Conservation (phyloP, 1,139 yeast species). For the Hansenula sp. region DNA sequence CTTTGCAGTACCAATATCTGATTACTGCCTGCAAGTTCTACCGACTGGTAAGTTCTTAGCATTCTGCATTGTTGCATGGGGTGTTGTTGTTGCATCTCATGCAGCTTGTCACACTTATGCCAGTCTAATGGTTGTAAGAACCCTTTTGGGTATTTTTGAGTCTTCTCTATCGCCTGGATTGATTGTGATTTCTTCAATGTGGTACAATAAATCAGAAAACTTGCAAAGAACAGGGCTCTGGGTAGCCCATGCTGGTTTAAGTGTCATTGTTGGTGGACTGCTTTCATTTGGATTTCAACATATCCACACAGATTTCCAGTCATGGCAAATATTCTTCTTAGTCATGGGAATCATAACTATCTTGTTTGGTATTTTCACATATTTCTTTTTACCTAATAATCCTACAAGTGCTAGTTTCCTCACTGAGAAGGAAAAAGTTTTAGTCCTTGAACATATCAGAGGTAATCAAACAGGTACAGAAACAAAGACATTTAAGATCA, state of each 20-base stretch:
- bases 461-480: constrained; percentile 48
- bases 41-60: constrained; percentile 47
- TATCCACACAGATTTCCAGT: constrained; percentile 20
- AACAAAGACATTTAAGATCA: constrained; percentile 42
- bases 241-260: constrained; percentile 47
- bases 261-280: constrained; percentile 42
- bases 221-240: constrained; percentile 41
- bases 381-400: constrained; percentile 41
- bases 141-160: constrained; percentile 48
- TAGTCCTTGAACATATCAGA: constrained; percentile 44
- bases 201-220: constrained; percentile 42
- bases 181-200: constrained; percentile 46
- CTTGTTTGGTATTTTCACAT: constrained; percentile 40
- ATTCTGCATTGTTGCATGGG: constrained; percentile 40
- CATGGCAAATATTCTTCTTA: constrained; percentile 43
- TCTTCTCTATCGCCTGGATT: constrained; percentile 48
- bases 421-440: constrained; percentile 41
- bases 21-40: constrained; percentile 40
- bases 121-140: constrained; percentile 40
- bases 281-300: constrained; percentile 41
- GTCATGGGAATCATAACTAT: constrained; percentile 41
- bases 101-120: constrained; percentile 39
- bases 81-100: constrained; percentile 40
- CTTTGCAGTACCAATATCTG: constrained; percentile 49
- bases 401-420: constrained; percentile 47